Base-by-base conservation (phyloP, 371 early-diverging fungal species). In the Circinella umbellata region DNA sequence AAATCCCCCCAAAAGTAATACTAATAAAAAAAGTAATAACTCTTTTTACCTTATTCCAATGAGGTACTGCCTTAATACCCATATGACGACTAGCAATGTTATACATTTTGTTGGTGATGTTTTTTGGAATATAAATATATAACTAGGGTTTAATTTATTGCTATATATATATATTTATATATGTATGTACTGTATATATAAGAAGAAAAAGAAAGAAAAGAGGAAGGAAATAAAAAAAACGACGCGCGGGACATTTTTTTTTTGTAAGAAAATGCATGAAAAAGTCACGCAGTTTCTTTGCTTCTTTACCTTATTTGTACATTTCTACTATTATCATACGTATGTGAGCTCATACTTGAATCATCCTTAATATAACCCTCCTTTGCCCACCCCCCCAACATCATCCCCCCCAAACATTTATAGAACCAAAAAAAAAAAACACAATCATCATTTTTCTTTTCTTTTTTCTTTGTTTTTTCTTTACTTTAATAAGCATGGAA, bases 51-150 rank as follows among this genome's bases (percentile, higher is more conserved):
- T 64, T 64, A n/a, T 51, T 48, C 65, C 65, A 64, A 6, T 47
- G 47, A 15, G 63, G 48, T 10, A 53, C 46, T 51, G 49, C 53
- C 10, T 38, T 64, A 35, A 18, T 14, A 17, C 47, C 60, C 5
- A 66, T 27, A 27, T 39, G 48, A 35, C 61, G 73, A 72, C 80
- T 76, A 48, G 78, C 71, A 42, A 82, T 72, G 70, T 78, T 77
- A 76, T 82, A 82, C 82, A 82, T 81, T 27, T 63, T 77, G 63
- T 49, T 11, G 13, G 57, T 42, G 7, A 6, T 65, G 3, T 65
- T 36, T 54, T 49, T 42, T n/a, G 37, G 27, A 54, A 20, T 18
- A 27, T 27, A 27, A 2, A 27, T 27, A 27, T 27, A 27, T 1
- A 27, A 27, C 27, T 27, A 27, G 27, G 27, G 27, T 27, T 27